Evolutionary conservation across 345 rosid genomes (phyloP).

Genomic region (Bretschneidera sinensis): DNA sequence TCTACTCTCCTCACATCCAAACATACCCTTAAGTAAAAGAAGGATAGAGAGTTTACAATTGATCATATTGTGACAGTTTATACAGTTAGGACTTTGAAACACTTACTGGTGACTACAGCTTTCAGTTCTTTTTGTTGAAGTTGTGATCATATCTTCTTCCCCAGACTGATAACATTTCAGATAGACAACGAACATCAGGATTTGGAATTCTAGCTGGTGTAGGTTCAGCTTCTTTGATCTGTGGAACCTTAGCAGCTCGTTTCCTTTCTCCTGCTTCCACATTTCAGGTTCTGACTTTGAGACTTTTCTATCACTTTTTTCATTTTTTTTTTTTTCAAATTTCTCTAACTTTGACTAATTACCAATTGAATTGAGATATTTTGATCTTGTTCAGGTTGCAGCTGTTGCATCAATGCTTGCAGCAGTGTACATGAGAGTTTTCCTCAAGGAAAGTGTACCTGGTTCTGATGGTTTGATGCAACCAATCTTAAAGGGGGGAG

Average conservation of each 20-base stretch:
- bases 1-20: too few species aligned
- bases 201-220: slow-evolving; percentile 70
- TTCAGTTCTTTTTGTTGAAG: not conserved
- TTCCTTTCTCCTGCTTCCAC: slow-evolving; percentile 48
- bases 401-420: slow-evolving; percentile 50
- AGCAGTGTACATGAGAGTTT: slow-evolving; percentile 71
- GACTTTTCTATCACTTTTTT: not conserved
- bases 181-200: slow-evolving; percentile 48
- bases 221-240: slow-evolving; percentile 41
- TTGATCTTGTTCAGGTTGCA: slow-evolving; percentile 42
- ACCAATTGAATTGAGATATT: not conserved
- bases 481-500: slow-evolving; percentile 40
- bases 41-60: too few species aligned
- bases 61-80: too few species aligned
- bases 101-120: not conserved
- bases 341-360: not conserved
- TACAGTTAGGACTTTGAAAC: too few species aligned
- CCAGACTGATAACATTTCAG: slow-evolving; percentile 65
- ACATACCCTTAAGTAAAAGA: too few species aligned
- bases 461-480: slow-evolving; percentile 22
- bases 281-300: slow-evolving; percentile 48
- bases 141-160: not conserved
- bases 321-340: not conserved
- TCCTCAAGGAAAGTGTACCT: slow-evolving; percentile 48
- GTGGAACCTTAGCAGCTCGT: slow-evolving; percentile 66